Evolutionary conservation across 108 stramenopile genomes (phyloP).

Genomic region (Aurantiochytrium sp.): DNA sequence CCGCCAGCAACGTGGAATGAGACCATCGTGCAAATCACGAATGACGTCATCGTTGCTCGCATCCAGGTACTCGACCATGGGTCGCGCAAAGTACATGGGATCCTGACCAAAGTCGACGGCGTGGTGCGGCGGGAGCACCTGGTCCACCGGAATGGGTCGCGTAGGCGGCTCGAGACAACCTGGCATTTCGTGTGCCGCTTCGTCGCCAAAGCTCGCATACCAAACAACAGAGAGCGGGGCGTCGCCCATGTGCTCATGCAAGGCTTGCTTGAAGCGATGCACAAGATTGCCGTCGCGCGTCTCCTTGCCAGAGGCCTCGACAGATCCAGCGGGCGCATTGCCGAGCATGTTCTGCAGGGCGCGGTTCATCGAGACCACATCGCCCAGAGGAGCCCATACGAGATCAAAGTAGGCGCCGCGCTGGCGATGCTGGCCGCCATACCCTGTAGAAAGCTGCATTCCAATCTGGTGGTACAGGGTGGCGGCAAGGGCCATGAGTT

Average conservation of each 20-base stretch:
- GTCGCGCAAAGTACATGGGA: neutral
- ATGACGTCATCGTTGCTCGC: neutral
- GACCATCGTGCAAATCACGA: neutral
- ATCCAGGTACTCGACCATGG: neutral
- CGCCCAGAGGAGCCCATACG: neutral
- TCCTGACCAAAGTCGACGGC: neutral
- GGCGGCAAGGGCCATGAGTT: neutral
- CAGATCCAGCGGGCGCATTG: neutral
- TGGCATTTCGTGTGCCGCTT: neutral
- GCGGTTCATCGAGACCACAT: neutral
- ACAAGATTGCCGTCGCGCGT: neutral
- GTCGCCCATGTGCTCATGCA: neutral
- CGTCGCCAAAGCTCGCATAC: constrained; percentile 16
- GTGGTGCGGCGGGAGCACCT: constrained; percentile 3
- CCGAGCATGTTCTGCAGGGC: neutral
- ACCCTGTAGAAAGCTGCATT: neutral
- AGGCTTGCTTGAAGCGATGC: neutral
- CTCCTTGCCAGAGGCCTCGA: neutral
- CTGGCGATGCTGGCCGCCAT: constrained; percentile 10
- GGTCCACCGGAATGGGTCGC: neutral
- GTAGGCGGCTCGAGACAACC: neutral
- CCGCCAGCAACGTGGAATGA: neutral
- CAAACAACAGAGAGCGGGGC: neutral
- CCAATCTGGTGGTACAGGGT: constrained; percentile 12
- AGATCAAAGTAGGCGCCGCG: constrained; percentile 8